Percentiles rank a stretch among this genome's conserved stretches.
Conservation (phyloP, 2,329 filamentous ascomycete species). For the Nemania abortiva region DNA sequence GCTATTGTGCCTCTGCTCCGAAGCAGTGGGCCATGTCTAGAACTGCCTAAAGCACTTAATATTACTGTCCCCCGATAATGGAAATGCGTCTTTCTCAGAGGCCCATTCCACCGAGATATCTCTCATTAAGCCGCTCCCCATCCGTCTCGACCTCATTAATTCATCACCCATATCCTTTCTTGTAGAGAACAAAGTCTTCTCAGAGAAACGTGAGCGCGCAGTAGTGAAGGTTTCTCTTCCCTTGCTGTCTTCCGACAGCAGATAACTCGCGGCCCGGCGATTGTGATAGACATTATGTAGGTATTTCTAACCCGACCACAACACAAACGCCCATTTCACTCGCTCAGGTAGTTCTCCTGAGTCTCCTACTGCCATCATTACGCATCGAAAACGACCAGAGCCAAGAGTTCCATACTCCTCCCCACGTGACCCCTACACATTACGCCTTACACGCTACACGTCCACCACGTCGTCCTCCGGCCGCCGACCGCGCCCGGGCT, state of each 20-base stretch:
- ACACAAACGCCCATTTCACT: no score
- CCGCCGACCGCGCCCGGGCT: slow-evolving; percentile 42
- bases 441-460: not conserved
- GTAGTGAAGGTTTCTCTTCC: not conserved
- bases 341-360: no score
- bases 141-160: not conserved
- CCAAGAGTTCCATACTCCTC: no score
- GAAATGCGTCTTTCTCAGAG: not conserved
- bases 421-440: no score
- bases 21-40: not conserved
- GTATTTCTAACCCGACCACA: no score
- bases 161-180: not conserved
- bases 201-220: not conserved
- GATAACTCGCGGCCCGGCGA: not conserved
- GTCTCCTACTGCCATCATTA: no score
- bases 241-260: not conserved
- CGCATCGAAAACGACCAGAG: no score
- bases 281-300: no score
- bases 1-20: not conserved
- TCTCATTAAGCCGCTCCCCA: not conserved
- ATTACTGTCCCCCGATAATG: not conserved
- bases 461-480: slow-evolving; percentile 30
- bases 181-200: not conserved
- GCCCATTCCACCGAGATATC: not conserved
- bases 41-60: not conserved